A percentile compares a stretch with the other conserved stretches of the same genome.
These are phyloP conservation scores for Tylopilus sp. DNA, from an alignment of 768 basidiomycete genomes.

Conservation along the genomic window DNA sequence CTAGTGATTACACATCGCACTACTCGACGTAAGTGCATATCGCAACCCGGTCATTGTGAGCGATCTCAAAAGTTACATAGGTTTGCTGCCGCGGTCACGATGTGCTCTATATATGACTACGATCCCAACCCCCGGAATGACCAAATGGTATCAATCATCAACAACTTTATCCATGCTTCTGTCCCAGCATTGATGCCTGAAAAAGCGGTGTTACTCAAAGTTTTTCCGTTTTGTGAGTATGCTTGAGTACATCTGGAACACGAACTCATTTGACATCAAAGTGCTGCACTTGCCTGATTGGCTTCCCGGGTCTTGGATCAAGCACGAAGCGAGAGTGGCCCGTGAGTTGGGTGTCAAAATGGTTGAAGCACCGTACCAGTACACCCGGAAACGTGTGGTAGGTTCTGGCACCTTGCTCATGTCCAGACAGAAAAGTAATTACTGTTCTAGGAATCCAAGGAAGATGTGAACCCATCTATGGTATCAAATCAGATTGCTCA, in stretches of 20 bases:
- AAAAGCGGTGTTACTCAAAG: conserved; percentile 11
- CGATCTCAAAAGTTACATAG: conserved; percentile 14
- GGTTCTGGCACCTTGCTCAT: neutral
- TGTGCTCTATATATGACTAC: conserved; percentile 18
- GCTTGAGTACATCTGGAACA: neutral
- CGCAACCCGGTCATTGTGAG: neutral
- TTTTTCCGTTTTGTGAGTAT: conserved; percentile 18
- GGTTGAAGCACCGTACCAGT: conserved; percentile 16
- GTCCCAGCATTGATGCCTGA: conserved; percentile 7
- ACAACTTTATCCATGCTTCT: conserved; percentile 9
- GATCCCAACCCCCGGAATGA: conserved; percentile 15
- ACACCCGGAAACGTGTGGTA: conserved; percentile 9
- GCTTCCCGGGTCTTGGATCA: conserved; percentile 18
- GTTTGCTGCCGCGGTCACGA: conserved; percentile 31
- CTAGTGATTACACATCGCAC: conserved; percentile 5
- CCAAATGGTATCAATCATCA: conserved; percentile 13
- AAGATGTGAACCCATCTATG: conserved; percentile 7
- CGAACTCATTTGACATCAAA: neutral
- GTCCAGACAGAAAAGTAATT: neutral
- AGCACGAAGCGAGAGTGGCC: conserved; percentile 9
- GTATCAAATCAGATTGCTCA: conserved; percentile 12
- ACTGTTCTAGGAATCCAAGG: conserved; percentile 5
- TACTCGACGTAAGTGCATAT: conserved; percentile 7
- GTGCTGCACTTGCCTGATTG: conserved; percentile 28
- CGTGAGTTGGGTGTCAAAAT: conserved; percentile 6